Base-by-base conservation (phyloP, 352 stramenopile genomes). In the Pythium graminicola region DNA sequence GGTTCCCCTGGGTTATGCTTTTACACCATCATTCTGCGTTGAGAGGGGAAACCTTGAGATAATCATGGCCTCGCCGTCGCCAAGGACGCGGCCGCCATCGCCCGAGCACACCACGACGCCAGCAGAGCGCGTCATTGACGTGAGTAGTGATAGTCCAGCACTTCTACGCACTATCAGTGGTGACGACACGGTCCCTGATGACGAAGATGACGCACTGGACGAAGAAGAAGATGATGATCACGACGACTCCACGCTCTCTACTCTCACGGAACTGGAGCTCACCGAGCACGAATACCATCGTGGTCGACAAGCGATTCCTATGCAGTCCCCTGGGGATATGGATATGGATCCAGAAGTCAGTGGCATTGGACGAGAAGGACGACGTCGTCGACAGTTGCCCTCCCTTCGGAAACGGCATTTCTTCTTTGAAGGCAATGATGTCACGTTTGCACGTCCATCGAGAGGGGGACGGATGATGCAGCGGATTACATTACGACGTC, bases 401-500 rank as follows among this genome's bases (percentile, higher is more conserved):
- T 49, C 65, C 10, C 57, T 72, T 29, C 70, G 62, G n/a, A 62
- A 64, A 9, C 64, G 71, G 45, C 66, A 72, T 31, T 84, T 87
- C 57, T 87, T 89, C 58, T 65, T 76, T 36, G 31, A 14, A 29
- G 38, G 47, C 22, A 60, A 77, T 6, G 73, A 69, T 7, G 65
- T 48, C 24, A 48, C 29, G 20, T 60, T 57, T 28, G 40, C 9
- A 4, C 49, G 69, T 3, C 63, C 70, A 26, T 56, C 68, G 13
- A 68, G 68, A 3, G 66, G 69, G n/a, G 61, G 65, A 2, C 69
- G 62, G 0, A 72, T 82, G 36, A 43, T 81, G 23, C 63, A 75
- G 28, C 65, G 75, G 33, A 79, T 92, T 27, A 79, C 72, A 22
- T 73, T 92, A 8, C 67, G 78, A 0, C 70, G 67, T 36, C 76